These are phyloP conservation scores for Polygonum maritimum DNA, from an alignment of 148 eudicot genomes.

Conservation along the genomic window DNA sequence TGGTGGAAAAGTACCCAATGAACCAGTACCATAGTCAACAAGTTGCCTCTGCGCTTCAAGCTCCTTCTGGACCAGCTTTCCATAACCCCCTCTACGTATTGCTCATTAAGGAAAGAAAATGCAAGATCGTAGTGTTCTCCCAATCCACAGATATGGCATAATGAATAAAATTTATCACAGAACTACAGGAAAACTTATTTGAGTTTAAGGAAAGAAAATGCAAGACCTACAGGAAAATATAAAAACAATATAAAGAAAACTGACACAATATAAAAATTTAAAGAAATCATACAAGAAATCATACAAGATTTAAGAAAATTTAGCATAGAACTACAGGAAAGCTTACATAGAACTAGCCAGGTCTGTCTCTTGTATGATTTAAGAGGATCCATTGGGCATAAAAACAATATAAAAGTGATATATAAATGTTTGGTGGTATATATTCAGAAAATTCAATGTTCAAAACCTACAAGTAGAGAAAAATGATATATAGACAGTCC, in stretches of 20 bases:
- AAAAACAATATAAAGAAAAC: too few species aligned
- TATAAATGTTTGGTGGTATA: not conserved
- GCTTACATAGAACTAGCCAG: not conserved
- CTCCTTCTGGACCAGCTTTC: conserved; percentile 87
- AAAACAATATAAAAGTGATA: not conserved
- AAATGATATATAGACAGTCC: not conserved
- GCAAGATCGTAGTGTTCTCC: not conserved
- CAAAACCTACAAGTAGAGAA: not conserved
- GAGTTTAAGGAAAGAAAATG: not conserved
- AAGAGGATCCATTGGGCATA: not conserved
- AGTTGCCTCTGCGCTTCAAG: conserved; percentile 85
- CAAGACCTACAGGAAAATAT: too few species aligned
- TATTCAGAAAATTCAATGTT: not conserved
- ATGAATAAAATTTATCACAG: not conserved
- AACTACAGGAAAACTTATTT: not conserved
- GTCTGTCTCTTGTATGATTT: not conserved
- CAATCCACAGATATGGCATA: not conserved
- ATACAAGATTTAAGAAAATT: too few species aligned
- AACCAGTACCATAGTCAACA: conserved; percentile 84
- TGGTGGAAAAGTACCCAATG: conserved; percentile 72
- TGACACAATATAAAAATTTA: too few species aligned
- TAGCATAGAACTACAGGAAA: not conserved
- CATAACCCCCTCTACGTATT: conserved; percentile 97
- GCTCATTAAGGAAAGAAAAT: conserved; percentile 43
- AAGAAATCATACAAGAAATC: too few species aligned